Evolutionary conservation across 2,329 filamentous ascomycete genomes (phyloP).

Genomic region (Verticillium isaacii): DNA sequence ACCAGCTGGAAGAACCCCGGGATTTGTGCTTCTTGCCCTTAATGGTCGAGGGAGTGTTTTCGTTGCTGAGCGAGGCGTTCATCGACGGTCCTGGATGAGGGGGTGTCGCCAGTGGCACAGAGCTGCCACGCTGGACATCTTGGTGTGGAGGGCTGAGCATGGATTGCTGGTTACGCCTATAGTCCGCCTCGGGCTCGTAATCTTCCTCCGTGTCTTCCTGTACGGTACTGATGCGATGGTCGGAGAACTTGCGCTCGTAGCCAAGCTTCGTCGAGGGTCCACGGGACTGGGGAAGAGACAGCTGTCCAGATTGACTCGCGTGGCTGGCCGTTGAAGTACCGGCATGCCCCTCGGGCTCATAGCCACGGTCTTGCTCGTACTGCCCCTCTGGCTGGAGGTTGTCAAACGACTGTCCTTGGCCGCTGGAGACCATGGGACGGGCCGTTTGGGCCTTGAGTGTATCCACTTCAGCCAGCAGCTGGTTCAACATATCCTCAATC

Average conservation of each 20-base stretch:
- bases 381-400: conserved; percentile 58
- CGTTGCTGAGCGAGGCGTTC: conserved; percentile 58
- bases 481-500: conserved; percentile 89
- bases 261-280: conserved; percentile 37
- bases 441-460: conserved; percentile 63
- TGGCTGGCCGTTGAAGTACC: conserved; percentile 66
- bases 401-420: conserved; percentile 61
- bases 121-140: conserved; percentile 41
- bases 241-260: conserved; percentile 56
- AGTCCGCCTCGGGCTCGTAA: conserved; percentile 50
- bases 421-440: conserved; percentile 33
- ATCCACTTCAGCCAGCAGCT: conserved; percentile 88
- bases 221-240: conserved; percentile 86
- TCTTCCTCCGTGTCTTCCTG: conserved; percentile 77
- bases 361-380: conserved; percentile 67
- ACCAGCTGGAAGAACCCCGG: conserved; percentile 69
- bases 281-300: conserved; percentile 55
- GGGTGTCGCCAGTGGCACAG: conserved; percentile 52
- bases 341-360: conserved; percentile 78
- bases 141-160: conserved; percentile 55
- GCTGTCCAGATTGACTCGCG: conserved; percentile 70
- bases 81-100: conserved; percentile 41
- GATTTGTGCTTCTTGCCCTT: conserved; percentile 88
- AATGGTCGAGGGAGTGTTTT: conserved; percentile 72
- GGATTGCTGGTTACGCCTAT: conserved; percentile 9